Conservation (phyloP, 345 rosid genomes). For the Punica granatum region DNA sequence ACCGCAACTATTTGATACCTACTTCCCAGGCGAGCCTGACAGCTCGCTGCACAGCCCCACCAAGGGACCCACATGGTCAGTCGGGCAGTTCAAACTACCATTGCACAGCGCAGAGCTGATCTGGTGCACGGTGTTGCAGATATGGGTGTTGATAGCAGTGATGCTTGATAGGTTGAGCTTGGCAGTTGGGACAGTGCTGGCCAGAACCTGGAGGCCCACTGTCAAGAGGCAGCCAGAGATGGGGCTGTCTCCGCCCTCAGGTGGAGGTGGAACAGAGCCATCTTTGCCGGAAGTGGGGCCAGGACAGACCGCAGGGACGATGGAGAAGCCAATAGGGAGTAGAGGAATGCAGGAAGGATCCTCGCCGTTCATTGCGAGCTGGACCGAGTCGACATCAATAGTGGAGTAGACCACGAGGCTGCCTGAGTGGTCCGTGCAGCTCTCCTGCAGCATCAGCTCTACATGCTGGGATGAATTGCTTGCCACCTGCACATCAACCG, state of each 20-base stretch:
- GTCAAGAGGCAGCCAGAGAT: constrained; percentile 52
- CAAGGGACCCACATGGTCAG: constrained; percentile 8
- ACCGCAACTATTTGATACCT: background rate
- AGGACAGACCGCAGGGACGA: constrained; percentile 36
- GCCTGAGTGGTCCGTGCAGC: constrained; percentile 75
- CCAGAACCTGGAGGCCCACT: constrained; percentile 74
- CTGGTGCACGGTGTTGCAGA: constrained; percentile 62
- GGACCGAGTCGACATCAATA: constrained; percentile 60
- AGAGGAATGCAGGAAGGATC: constrained; percentile 74
- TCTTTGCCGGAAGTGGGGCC: background rate
- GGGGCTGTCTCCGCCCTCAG: constrained; percentile 15
- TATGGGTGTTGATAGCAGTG: constrained; percentile 50
- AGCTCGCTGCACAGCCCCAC: background rate
- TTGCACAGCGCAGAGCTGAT: constrained; percentile 46
- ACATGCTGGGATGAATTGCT: constrained; percentile 82
- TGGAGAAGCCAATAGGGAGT: constrained; percentile 69
- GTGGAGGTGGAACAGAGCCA: background rate
- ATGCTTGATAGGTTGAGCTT: constrained; percentile 71
- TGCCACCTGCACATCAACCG: constrained; percentile 36
- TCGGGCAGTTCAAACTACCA: constrained; percentile 20
- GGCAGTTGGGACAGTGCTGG: constrained; percentile 57
- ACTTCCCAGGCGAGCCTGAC: background rate
- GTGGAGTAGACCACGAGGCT: constrained; percentile 72
- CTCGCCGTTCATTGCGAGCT: constrained; percentile 70
- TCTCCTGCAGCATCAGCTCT: constrained; percentile 87